phyloP scores from a whole-genome alignment of 2,329 filamentous ascomycete genomes.

The Magnaporthiopsis incrustans region DNA sequence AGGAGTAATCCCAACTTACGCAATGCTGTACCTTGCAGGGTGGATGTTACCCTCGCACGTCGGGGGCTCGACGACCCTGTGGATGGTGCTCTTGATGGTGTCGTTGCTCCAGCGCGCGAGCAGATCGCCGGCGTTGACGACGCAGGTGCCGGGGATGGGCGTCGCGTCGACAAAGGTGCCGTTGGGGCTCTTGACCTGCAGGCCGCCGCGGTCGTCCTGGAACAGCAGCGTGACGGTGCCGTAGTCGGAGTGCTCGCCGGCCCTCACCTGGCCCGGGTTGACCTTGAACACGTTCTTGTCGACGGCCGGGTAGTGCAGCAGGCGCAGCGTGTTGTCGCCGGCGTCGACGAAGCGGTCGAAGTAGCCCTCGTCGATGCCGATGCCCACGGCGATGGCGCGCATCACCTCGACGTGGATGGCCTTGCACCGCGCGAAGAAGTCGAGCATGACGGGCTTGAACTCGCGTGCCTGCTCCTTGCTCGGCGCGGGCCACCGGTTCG shows the following conservation, averaged over 20 bases:
- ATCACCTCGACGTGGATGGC: constrained; percentile 69
- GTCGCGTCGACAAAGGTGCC: constrained; percentile 76
- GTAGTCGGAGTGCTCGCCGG: constrained; percentile 68
- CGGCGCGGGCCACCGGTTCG: constrained; percentile 71
- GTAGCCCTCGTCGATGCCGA: constrained; percentile 62
- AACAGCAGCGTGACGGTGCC: constrained; percentile 55
- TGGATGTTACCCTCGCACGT: constrained; percentile 44
- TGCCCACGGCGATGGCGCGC: constrained; percentile 75
- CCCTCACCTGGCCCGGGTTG: constrained; percentile 63
- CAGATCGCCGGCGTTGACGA: constrained; percentile 84
- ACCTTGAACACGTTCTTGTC: constrained; percentile 54
- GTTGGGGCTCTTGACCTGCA: constrained; percentile 59
- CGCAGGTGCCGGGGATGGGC: constrained; percentile 72
- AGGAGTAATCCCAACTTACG: constrained; percentile 39
- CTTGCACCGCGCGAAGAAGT: constrained; percentile 70
- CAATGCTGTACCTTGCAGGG: constrained; percentile 77
- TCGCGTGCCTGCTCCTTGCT: constrained; percentile 40
- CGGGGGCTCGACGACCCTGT: constrained; percentile 83
- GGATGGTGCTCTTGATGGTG: constrained; percentile 81
- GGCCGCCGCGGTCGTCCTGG: constrained; percentile 47
- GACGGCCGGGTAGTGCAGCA: constrained; percentile 71
- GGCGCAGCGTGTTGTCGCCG: constrained; percentile 62
- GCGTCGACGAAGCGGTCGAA: constrained; percentile 69
- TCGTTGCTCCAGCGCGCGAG: constrained; percentile 87
- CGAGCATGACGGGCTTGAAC: constrained; percentile 66